Percentiles rank a stretch among this genome's conserved stretches.
Conservation (phyloP, 306 rosid genomes). For the Rosa multiflora region DNA sequence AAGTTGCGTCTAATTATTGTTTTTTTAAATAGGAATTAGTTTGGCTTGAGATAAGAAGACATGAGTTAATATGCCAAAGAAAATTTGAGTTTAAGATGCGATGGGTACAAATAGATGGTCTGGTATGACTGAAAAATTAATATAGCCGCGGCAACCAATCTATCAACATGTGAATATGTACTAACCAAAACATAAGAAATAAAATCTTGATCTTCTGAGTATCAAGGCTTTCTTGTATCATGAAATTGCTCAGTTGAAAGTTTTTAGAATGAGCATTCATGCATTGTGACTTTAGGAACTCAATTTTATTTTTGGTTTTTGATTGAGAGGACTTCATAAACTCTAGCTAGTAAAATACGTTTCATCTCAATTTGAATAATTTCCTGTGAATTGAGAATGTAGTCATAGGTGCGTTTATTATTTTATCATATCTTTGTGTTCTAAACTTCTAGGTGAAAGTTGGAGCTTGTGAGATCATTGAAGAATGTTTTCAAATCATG, state of each 20-base stretch:
- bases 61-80: background rate
- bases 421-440: background rate
- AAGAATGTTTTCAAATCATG: background rate
- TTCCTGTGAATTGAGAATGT: background rate
- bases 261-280: background rate
- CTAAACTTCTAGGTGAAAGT: background rate
- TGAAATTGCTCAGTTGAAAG: background rate
- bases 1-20: too few species aligned
- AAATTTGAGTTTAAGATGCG: background rate
- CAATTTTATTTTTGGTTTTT: background rate
- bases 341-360: background rate
- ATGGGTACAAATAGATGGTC: background rate
- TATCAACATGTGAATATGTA: background rate
- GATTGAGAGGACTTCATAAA: background rate
- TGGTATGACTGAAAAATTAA: background rate
- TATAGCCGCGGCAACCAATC: background rate
- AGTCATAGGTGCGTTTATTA: background rate
- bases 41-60: background rate
- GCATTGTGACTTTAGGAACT: background rate
- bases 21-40: background rate
- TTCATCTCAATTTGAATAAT: background rate
- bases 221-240: background rate
- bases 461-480: background rate
- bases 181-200: background rate
- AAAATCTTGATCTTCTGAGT: background rate